These are phyloP conservation scores for Dacryopinax spathularia DNA, from an alignment of 768 basidiomycete species.

Conservation along the genomic window DNA sequence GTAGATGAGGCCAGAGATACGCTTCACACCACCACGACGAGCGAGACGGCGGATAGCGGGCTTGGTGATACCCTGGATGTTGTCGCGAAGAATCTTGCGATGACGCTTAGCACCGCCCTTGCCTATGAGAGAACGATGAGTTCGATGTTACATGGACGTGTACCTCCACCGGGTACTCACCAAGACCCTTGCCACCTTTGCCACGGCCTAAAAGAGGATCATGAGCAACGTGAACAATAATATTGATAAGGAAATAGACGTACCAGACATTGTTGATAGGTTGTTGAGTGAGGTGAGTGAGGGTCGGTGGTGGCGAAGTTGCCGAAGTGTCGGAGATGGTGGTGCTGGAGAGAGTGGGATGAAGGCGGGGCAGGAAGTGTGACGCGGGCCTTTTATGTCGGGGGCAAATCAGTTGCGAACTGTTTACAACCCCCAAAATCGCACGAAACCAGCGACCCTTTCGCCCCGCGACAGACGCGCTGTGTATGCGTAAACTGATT, in stretches of 20 bases:
- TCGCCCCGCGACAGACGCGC: not conserved
- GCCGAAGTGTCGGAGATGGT: not conserved
- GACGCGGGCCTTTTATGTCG: slow-evolving; percentile 4
- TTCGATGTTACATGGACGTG: not conserved
- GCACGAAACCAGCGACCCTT: not conserved
- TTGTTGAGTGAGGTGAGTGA: not conserved
- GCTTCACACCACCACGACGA: slow-evolving; percentile 40
- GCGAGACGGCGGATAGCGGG: slow-evolving; percentile 40
- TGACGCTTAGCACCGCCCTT: slow-evolving; percentile 32
- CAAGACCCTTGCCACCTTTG: slow-evolving; percentile 30
- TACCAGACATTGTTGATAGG: slow-evolving; percentile 4
- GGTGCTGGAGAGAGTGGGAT: slow-evolving; percentile 3
- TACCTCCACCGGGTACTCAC: slow-evolving; percentile 8
- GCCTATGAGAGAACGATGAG: not conserved
- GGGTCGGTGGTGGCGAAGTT: not conserved
- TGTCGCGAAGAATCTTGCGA: slow-evolving; percentile 31
- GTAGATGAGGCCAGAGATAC: slow-evolving; percentile 35
- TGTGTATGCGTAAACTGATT: not conserved
- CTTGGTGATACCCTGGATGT: slow-evolving; percentile 34
- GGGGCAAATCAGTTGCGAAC: slow-evolving; percentile 4
- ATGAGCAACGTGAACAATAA: not conserved
- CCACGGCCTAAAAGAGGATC: slow-evolving; percentile 27
- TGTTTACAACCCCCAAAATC: slow-evolving; percentile 4
- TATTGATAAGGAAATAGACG: not conserved
- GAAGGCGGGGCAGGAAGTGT: not conserved